Evolutionary conservation across 345 rosid species (phyloP).

Genomic region (Zanthoxylum bungeanum): DNA sequence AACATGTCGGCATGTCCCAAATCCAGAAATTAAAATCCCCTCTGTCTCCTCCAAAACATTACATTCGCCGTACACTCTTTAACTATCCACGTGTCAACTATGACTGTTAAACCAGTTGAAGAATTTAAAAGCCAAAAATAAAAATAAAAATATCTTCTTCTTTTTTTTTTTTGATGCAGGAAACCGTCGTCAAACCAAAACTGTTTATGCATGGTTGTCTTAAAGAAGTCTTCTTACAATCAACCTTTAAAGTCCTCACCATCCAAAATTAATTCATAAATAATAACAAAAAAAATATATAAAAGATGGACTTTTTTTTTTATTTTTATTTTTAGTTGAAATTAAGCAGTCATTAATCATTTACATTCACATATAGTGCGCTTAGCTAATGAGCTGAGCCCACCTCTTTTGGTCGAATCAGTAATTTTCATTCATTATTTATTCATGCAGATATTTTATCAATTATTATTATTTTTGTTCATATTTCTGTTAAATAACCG

Average conservation of each 20-base stretch:
- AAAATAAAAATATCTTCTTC: too few species aligned
- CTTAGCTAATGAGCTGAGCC: too few species aligned
- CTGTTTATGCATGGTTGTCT: too few species aligned
- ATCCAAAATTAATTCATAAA: background rate
- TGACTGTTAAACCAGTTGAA: too few species aligned
- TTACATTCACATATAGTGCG: conserved; percentile 43
- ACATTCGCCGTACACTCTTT: background rate
- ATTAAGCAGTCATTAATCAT: background rate
- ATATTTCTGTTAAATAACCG: conserved; percentile 24
- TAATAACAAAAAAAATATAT: background rate
- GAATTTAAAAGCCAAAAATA: too few species aligned
- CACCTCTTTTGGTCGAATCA: conserved; percentile 25
- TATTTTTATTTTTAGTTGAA: conserved; percentile 3
- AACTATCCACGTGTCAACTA: too few species aligned
- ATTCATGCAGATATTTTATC: background rate
- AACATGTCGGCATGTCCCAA: background rate
- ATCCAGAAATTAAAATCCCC: background rate
- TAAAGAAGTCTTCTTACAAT: too few species aligned
- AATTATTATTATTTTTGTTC: background rate
- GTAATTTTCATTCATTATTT: background rate
- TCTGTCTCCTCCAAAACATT: background rate
- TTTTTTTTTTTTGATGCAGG: too few species aligned
- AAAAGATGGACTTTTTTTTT: background rate
- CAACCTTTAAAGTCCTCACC: conserved; percentile 6
- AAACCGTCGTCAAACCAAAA: too few species aligned